Percentiles rank a stretch among this genome's conserved stretches.
Conservation (phyloP, 148 eudicot species). For the Arctostaphylos glauca region DNA sequence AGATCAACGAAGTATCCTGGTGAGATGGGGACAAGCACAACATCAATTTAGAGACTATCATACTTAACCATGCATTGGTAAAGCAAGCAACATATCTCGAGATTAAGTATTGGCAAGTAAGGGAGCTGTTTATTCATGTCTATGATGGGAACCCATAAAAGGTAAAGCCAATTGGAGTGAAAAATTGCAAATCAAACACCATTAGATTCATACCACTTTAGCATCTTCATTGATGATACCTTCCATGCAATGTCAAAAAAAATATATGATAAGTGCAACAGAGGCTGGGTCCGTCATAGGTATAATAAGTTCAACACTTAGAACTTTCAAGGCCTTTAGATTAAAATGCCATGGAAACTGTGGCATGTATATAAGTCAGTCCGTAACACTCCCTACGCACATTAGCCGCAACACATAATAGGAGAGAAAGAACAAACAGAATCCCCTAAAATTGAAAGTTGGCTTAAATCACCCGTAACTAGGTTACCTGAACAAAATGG, state of each 20-base stretch:
- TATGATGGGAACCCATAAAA: neutral
- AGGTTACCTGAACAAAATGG: constrained; percentile 83
- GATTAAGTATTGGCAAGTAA: neutral
- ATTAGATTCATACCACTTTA: neutral
- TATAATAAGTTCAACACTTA: neutral
- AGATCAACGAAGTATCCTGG: neutral
- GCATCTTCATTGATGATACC: too few species aligned
- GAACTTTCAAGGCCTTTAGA: constrained; percentile 5
- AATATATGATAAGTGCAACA: too few species aligned
- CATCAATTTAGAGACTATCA: neutral
- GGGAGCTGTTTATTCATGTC: neutral
- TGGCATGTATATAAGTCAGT: neutral
- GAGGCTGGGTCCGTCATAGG: too few species aligned
- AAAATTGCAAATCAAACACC: neutral
- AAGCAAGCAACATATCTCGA: neutral
- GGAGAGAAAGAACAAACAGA: neutral
- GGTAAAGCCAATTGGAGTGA: neutral
- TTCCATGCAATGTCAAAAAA: too few species aligned
- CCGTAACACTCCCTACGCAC: neutral
- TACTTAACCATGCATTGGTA: neutral
- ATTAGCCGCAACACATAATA: neutral
- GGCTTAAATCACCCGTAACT: neutral
- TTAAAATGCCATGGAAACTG: neutral
- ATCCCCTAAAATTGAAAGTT: neutral
- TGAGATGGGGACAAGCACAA: neutral